Base-by-base conservation (phyloP, 108 stramenopile species). In the Pinguiococcus pyrenoidosus region DNA sequence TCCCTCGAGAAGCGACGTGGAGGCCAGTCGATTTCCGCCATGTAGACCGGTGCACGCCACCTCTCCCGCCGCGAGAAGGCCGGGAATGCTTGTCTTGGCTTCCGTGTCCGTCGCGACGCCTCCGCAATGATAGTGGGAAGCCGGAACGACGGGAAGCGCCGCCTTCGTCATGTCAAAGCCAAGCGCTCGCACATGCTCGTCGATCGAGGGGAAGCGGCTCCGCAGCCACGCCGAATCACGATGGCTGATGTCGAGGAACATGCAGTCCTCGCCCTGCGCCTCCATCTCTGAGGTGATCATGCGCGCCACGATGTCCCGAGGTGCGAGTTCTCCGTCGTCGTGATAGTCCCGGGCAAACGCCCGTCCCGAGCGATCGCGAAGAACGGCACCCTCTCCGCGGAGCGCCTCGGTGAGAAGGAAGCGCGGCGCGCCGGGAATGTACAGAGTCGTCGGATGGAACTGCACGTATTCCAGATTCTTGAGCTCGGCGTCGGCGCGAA, bases 71-170 rank as follows among this genome's bases (percentile, higher is more conserved):
- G 82, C 83, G 45, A 75, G 87, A 32, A 92, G 49, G 37, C 71
- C 71, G 37, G 64, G 58, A 23, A 74, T 20, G 35, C 46, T 63
- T 16, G 76, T 82, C 29, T 73, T 46, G 7, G 87, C 90, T 29
- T 78, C 55, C 62, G 82, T 47, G 50, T 89, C 84, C 3, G 85
- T 85, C 5, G 71, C 54, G 1, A 88, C 72, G 9, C 90, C 90
- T 26, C 87, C 90, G 51, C 90, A 92, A 5, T 84, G 84, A 49
- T 92, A 92, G 52, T 92, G 90, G 21, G 90, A 85, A 0, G 90
- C 86, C 13, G 89, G 89, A 28, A 71, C 83, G n/a, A 84, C 58
- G 2, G 89, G 89, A 4, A 91, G 54, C 18, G 62, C 54, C 36
- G 84, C 79, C 27, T 45, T 64, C 4, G 84, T 80, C 45, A 88